phyloP scores from a whole-genome alignment of 768 basidiomycete species.

The Tricholoma hemisulphureum region DNA sequence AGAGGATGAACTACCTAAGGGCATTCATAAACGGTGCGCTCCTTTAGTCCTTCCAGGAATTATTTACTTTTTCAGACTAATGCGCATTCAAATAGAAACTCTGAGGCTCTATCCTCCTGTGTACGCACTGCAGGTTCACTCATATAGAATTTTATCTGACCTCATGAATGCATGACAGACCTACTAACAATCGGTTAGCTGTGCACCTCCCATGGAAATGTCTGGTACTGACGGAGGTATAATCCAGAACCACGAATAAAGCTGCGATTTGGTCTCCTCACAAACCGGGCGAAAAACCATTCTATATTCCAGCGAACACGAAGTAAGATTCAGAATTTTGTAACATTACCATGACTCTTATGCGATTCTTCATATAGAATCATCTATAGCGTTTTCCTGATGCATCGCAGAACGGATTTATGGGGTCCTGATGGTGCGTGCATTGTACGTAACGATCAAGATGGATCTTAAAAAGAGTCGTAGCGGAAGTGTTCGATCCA shows the following conservation, averaged over 20 bases:
- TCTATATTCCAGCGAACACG: not conserved
- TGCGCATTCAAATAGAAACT: slow-evolving; percentile 50
- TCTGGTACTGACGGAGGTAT: not conserved
- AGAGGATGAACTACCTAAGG: slow-evolving; percentile 56
- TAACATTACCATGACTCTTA: not conserved
- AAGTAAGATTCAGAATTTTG: not conserved
- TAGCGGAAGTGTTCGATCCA: slow-evolving; percentile 59
- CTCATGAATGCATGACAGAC: not conserved
- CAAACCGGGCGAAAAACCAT: not conserved
- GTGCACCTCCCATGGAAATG: not conserved
- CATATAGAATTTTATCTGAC: not conserved
- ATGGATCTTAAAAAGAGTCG: not conserved
- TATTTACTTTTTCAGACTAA: too few relatives aligned
- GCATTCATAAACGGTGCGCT: slow-evolving; percentile 53
- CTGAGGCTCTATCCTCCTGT: slow-evolving; percentile 56
- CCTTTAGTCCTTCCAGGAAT: not conserved
- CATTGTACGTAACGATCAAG: not conserved
- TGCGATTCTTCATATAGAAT: slow-evolving; percentile 23
- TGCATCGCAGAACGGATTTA: slow-evolving; percentile 61
- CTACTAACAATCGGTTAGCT: not conserved
- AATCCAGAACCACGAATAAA: not conserved
- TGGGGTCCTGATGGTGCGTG: slow-evolving; percentile 64
- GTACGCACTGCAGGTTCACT: slow-evolving; percentile 23
- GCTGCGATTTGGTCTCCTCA: not conserved
- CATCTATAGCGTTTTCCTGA: slow-evolving; percentile 49